These are phyloP conservation scores for Plasmodium relictum DNA, from an alignment of 169 alveolate species.

Conservation along the genomic window DNA sequence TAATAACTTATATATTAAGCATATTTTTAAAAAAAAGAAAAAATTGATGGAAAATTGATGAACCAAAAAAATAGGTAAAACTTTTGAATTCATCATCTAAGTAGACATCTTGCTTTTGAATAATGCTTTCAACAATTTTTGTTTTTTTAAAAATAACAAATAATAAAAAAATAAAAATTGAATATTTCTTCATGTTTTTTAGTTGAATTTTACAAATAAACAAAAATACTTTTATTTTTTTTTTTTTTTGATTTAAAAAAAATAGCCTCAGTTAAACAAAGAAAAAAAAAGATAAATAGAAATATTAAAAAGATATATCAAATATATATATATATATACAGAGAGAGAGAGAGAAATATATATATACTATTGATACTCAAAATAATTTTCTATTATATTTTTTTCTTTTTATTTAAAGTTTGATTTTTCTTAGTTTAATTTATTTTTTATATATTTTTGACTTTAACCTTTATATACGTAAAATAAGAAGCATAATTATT, in stretches of 20 bases:
- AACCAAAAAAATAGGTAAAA: constrained; percentile 73
- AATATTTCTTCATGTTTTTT: constrained; percentile 23
- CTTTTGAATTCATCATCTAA: constrained; percentile 74
- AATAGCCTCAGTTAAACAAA: no score
- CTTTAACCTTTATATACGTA: no score
- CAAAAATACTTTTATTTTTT: background rate
- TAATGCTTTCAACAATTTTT: constrained; percentile 15
- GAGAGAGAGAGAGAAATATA: no score
- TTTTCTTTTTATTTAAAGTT: no score
- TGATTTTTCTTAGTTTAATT: no score
- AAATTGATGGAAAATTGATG: background rate
- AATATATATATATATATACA: no score
- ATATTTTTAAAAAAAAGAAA: background rate
- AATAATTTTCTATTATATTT: background rate
- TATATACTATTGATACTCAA: background rate
- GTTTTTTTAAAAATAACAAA: constrained; percentile 37
- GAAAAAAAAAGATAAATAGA: no score
- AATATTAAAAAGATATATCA: no score
- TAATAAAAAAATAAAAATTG: constrained; percentile 1
- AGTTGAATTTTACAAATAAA: constrained; percentile 4
- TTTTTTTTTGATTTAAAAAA: no score
- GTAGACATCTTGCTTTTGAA: constrained; percentile 46
- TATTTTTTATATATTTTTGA: no score
- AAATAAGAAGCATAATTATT: no score
- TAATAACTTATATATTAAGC: background rate